Conservation (phyloP, 768 basidiomycete species). For the Naematelia encephala region DNA sequence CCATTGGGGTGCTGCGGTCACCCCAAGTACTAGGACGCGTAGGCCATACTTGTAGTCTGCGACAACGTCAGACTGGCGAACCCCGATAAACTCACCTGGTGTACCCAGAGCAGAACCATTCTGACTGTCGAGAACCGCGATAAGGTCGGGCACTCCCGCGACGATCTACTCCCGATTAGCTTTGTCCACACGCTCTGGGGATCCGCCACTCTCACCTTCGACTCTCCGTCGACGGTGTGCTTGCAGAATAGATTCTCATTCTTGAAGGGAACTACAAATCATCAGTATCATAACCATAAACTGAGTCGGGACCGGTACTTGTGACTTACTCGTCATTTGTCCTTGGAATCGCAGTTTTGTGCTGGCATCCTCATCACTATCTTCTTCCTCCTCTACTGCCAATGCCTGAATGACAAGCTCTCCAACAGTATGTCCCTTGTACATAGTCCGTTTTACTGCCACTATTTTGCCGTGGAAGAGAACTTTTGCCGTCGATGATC, state of each 20-base stretch:
- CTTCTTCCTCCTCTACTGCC: constrained; percentile 21
- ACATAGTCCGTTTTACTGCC: constrained; percentile 55
- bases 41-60: constrained; percentile 62
- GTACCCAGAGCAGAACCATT: constrained; percentile 63
- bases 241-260: constrained; percentile 34
- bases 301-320: no score
- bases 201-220: constrained; percentile 11
- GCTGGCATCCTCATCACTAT: neutral
- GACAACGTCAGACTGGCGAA: neutral
- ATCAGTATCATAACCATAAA: neutral
- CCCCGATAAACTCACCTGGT: constrained; percentile 31
- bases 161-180: constrained; percentile 11
- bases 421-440: constrained; percentile 47
- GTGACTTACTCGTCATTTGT: constrained; percentile 24
- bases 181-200: neutral
- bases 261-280: constrained; percentile 32
- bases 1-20: constrained; percentile 59
- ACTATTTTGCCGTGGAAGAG: constrained; percentile 64
- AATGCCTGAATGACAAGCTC: constrained; percentile 41
- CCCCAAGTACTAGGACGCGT: constrained; percentile 58
- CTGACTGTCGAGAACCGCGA: constrained; percentile 63
- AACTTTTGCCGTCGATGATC: constrained; percentile 36
- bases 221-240: constrained; percentile 18
- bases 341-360: constrained; percentile 20
- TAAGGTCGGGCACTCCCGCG: constrained; percentile 64